Evolutionary conservation across 2,329 filamentous ascomycete species (phyloP).

Genomic region (Trichophyton mentagrophytes): DNA sequence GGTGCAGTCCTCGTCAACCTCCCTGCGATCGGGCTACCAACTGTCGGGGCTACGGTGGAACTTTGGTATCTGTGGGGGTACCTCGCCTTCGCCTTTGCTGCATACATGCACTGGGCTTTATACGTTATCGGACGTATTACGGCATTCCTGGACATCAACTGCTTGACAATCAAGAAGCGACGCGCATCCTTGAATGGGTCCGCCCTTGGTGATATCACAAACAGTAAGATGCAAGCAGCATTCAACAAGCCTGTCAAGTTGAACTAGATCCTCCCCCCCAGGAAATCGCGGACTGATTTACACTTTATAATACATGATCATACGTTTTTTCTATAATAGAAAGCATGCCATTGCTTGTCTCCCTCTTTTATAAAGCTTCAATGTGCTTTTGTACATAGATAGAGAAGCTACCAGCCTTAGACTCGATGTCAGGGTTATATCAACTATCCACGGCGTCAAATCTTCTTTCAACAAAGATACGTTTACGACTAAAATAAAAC

Average conservation of each 20-base stretch:
- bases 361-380: not conserved
- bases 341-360: not conserved
- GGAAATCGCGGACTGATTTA: not conserved
- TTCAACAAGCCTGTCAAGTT: not conserved
- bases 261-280: not conserved
- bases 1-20: conserved; percentile 75
- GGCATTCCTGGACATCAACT: conserved; percentile 83
- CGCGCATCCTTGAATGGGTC: not conserved
- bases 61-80: conserved; percentile 73
- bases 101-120: conserved; percentile 87
- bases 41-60: conserved; percentile 55
- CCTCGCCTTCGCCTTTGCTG: conserved; percentile 67
- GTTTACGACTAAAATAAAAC: not conserved
- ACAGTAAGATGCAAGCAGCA: not conserved
- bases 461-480: not conserved
- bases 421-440: not conserved
- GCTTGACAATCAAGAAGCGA: conserved; percentile 59
- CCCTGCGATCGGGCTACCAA: conserved; percentile 58
- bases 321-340: not conserved
- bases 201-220: not conserved
- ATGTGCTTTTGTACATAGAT: not conserved
- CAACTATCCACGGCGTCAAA: not conserved
- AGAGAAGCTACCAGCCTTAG: not conserved
- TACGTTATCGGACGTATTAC: conserved; percentile 87
- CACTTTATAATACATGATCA: not conserved